Conservation (phyloP, 164 flowering plant species). For the Stephania yunnanensis region DNA sequence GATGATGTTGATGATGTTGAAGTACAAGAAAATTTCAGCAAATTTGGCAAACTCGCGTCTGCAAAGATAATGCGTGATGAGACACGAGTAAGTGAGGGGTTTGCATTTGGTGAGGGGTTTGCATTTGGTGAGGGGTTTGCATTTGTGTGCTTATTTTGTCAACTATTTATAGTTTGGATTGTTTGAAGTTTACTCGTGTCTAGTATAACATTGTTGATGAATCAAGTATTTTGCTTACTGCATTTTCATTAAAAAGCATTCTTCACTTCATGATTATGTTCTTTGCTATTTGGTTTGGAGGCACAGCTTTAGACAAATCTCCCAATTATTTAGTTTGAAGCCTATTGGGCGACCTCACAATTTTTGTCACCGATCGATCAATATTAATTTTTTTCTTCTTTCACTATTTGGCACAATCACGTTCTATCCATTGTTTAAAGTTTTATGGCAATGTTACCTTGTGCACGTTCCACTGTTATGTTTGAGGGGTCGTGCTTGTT, state of each 20-base stretch:
- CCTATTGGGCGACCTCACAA: too few relatives aligned
- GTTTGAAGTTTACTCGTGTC: too few relatives aligned
- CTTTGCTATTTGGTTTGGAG: too few relatives aligned
- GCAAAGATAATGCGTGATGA: slow-evolving; percentile 4
- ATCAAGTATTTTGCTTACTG: background rate
- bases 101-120: too few relatives aligned
- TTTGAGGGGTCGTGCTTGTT: background rate
- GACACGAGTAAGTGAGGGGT: background rate
- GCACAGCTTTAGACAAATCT: too few relatives aligned
- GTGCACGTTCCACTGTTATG: background rate
- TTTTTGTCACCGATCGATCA: too few relatives aligned
- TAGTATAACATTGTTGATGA: background rate
- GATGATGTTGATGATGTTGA: slow-evolving; percentile 22
- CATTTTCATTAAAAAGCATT: too few relatives aligned
- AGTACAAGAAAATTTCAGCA: slow-evolving; percentile 25
- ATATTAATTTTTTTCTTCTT: too few relatives aligned
- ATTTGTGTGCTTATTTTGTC: slow-evolving; percentile 6
- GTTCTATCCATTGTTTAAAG: background rate
- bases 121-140: slow-evolving; percentile 16
- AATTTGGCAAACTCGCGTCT: slow-evolving; percentile 13
- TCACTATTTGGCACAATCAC: too few relatives aligned
- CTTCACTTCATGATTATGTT: too few relatives aligned
- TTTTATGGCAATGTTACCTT: background rate
- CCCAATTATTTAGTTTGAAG: too few relatives aligned
- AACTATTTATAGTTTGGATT: too few relatives aligned